Conservation (phyloP, 2,329 filamentous ascomycete species). For the Phyllosticta citribraziliensis region DNA sequence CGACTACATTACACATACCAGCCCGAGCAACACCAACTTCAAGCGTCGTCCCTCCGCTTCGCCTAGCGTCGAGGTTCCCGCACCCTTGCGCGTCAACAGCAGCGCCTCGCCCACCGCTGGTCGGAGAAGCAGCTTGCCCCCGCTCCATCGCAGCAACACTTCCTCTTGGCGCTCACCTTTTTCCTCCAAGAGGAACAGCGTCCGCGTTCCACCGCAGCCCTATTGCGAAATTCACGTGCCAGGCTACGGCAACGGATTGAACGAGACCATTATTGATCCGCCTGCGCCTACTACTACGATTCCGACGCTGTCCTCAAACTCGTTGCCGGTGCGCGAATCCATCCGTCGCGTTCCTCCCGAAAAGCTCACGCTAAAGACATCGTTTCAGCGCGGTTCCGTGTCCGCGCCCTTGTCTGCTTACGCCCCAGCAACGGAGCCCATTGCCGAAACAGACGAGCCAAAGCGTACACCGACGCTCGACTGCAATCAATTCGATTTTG, state of each 20-base stretch:
- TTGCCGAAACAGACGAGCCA: slow-evolving; percentile 4
- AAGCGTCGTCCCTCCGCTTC: slow-evolving; percentile 17
- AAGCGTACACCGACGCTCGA: slow-evolving; percentile 3
- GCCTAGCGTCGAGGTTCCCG: slow-evolving; percentile 18
- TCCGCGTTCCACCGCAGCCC: slow-evolving; percentile 18
- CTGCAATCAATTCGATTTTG: neutral
- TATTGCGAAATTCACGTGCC: slow-evolving; percentile 31
- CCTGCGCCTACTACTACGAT: neutral
- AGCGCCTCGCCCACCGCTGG: neutral
- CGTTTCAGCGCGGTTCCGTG: neutral
- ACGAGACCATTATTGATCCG: slow-evolving; percentile 14
- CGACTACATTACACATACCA: slow-evolving; percentile 26
- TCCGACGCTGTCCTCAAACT: neutral
- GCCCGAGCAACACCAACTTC: slow-evolving; percentile 2
- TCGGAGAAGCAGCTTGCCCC: slow-evolving; percentile 13
- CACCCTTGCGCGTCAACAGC: slow-evolving; percentile 17
- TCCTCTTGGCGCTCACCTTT: slow-evolving; percentile 26
- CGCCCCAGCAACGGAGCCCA: slow-evolving; percentile 3
- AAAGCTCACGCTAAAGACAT: slow-evolving; percentile 7
- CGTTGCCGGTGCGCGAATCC: neutral
- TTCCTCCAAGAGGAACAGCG: slow-evolving; percentile 20
- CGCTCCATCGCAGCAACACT: slow-evolving; percentile 16
- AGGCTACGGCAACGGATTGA: slow-evolving; percentile 29
- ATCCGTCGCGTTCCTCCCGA: slow-evolving; percentile 1
- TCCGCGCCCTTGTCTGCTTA: neutral